Conservation (phyloP, 2,329 filamentous ascomycete genomes). For the Epichloe uncinata region DNA sequence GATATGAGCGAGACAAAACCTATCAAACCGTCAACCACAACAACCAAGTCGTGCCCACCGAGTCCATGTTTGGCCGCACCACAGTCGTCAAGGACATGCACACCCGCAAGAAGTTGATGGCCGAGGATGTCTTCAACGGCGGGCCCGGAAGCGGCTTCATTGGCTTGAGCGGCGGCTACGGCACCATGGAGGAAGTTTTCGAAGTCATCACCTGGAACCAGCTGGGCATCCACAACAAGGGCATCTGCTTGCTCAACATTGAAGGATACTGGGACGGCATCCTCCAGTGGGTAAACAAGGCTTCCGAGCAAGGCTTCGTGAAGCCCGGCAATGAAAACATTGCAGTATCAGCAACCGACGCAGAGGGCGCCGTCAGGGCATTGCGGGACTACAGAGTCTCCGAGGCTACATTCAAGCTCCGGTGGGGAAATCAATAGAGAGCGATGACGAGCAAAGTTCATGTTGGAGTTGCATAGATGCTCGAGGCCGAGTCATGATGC, state of each 20-base stretch:
- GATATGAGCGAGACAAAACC: slow-evolving; percentile 56
- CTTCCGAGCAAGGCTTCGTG: slow-evolving; percentile 68
- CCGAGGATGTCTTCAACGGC: slow-evolving; percentile 67
- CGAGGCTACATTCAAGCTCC: slow-evolving; percentile 61
- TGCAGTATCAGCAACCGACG: slow-evolving; percentile 58
- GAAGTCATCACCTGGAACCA: slow-evolving; percentile 93
- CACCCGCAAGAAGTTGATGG: slow-evolving; percentile 89
- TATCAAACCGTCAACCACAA: slow-evolving; percentile 31
- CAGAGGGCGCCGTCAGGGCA: slow-evolving; percentile 57
- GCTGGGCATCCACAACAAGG: slow-evolving; percentile 73
- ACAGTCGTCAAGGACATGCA: slow-evolving; percentile 95
- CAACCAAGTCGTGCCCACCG: slow-evolving; percentile 48
- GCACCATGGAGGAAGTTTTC: slow-evolving; percentile 91
- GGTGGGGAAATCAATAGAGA: slow-evolving; percentile 58
- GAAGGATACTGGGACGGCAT: slow-evolving; percentile 88
- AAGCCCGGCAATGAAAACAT: slow-evolving; percentile 57
- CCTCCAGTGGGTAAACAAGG: slow-evolving; percentile 64
- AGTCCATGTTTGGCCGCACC: slow-evolving; percentile 61
- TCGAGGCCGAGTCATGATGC: neutral
- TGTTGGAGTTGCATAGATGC: neutral
- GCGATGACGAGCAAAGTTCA: neutral
- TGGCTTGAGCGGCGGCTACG: slow-evolving; percentile 78
- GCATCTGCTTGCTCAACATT: slow-evolving; percentile 73
- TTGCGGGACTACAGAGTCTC: slow-evolving; percentile 65
- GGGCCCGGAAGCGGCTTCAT: slow-evolving; percentile 81